Conservation (phyloP, 176 grass and related monocot genomes). For the Alloteropsis semialata region DNA sequence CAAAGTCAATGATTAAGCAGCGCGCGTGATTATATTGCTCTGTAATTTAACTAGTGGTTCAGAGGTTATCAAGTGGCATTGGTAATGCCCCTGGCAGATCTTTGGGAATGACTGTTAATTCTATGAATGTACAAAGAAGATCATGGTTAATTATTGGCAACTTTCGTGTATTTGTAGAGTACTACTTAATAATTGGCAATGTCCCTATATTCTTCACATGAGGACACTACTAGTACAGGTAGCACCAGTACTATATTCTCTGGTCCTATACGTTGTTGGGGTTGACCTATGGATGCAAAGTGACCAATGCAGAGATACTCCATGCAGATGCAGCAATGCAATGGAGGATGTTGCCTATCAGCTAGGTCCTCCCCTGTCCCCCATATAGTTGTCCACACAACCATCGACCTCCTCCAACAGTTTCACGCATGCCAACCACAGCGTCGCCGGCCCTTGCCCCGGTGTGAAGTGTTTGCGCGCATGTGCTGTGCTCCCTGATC, state of each 20-base stretch:
- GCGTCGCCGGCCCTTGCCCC: constrained; percentile 17
- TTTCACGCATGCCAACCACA: constrained; percentile 20
- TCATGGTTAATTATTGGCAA: not conserved
- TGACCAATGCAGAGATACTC: not conserved
- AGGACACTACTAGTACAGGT: not conserved
- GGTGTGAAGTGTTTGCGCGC: constrained; percentile 6
- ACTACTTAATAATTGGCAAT: not conserved
- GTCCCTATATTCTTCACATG: not conserved
- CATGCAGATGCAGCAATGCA: not conserved
- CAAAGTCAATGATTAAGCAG: not conserved
- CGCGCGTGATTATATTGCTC: not conserved
- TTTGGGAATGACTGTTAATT: not conserved
- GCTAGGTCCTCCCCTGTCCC: constrained; percentile 34
- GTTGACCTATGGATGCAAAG: constrained; percentile 37
- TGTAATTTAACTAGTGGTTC: not conserved
- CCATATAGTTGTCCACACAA: not conserved
- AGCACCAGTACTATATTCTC: not conserved
- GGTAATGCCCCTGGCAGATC: not conserved
- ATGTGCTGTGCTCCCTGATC: constrained; percentile 49
- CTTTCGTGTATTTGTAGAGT: not conserved
- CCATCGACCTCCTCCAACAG: constrained; percentile 12
- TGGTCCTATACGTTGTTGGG: not conserved
- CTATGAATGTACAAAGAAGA: not conserved
- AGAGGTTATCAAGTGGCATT: too few species aligned
- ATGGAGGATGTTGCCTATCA: not conserved